These are phyloP conservation scores for Pulchroboletus neoregius DNA, from an alignment of 1,284 basidiomycete species.

Conservation along the genomic window DNA sequence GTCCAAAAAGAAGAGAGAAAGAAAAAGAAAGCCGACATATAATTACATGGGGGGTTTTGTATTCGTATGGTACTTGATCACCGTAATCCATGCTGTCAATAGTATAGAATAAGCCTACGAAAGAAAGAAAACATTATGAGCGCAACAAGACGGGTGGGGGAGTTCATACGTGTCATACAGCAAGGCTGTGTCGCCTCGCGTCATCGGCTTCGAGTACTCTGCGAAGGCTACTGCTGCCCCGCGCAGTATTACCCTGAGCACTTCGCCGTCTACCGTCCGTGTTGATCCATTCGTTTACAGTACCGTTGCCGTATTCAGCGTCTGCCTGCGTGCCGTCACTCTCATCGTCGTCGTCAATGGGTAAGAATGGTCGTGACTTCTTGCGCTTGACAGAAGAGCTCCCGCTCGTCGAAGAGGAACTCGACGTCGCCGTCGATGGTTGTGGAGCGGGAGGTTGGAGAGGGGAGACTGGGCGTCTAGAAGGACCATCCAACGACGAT, in stretches of 20 bases:
- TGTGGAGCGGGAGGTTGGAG: constrained; percentile 26
- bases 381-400: constrained; percentile 43
- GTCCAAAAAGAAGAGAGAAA: constrained; percentile 4
- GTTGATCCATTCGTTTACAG: constrained; percentile 46
- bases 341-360: constrained; percentile 48
- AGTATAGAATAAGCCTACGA: constrained; percentile 37
- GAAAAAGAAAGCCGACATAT: constrained; percentile 14
- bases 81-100: constrained; percentile 27
- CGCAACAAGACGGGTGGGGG: constrained; percentile 1
- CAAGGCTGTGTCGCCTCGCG: constrained; percentile 32
- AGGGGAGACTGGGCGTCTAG: constrained; percentile 21
- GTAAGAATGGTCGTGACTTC: constrained; percentile 46
- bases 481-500: constrained; percentile 25
- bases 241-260: constrained; percentile 21
- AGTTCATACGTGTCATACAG: constrained; percentile 24
- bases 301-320: constrained; percentile 51
- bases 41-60: constrained; percentile 29
- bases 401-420: constrained; percentile 28
- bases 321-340: constrained; percentile 65
- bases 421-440: constrained; percentile 30
- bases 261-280: constrained; percentile 54
- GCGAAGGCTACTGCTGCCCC: constrained; percentile 28
- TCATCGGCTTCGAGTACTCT: constrained; percentile 33
- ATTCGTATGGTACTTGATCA: constrained; percentile 22
- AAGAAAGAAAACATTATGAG: constrained; percentile 1